phyloP scores from a whole-genome alignment of 305 asterid genomes.

The Solanum hybrid region DNA sequence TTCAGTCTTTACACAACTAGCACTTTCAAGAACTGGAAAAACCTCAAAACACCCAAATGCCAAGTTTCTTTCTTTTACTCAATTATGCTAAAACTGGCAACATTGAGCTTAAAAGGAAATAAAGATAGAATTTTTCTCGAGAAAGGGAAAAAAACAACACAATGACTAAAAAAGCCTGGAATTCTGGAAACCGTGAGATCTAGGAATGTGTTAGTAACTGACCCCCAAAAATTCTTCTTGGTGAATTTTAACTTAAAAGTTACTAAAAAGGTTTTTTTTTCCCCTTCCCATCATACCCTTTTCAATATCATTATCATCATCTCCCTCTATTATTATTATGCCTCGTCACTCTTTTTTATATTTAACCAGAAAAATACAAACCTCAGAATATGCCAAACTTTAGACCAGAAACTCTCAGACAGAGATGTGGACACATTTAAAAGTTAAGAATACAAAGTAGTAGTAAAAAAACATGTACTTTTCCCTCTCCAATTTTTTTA shows the following conservation, averaged over 20 bases:
- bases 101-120: conserved; percentile 7
- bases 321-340: conserved; percentile 19
- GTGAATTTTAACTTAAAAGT: neutral
- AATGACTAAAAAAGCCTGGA: conserved; percentile 18
- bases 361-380: conserved; percentile 44
- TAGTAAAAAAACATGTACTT: neutral
- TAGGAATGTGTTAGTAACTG: conserved; percentile 33
- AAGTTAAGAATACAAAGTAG: neutral
- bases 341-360: conserved; percentile 7
- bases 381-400: conserved; percentile 47
- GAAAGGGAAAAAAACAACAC: neutral
- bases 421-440: conserved; percentile 49
- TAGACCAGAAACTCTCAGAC: conserved; percentile 49
- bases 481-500: neutral
- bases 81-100: conserved; percentile 8
- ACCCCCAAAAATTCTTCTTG: conserved; percentile 33
- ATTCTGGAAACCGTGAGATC: conserved; percentile 53
- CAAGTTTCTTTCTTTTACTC: neutral
- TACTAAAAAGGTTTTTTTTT: neutral
- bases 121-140: conserved; percentile 26
- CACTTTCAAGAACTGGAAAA: neutral
- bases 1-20: conserved; percentile 15
- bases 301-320: conserved; percentile 21
- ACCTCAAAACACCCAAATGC: neutral
- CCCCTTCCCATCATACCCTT: conserved; percentile 16